Conservation (phyloP, 2,329 filamentous ascomycete genomes). For the Alternaria brassicicola region DNA sequence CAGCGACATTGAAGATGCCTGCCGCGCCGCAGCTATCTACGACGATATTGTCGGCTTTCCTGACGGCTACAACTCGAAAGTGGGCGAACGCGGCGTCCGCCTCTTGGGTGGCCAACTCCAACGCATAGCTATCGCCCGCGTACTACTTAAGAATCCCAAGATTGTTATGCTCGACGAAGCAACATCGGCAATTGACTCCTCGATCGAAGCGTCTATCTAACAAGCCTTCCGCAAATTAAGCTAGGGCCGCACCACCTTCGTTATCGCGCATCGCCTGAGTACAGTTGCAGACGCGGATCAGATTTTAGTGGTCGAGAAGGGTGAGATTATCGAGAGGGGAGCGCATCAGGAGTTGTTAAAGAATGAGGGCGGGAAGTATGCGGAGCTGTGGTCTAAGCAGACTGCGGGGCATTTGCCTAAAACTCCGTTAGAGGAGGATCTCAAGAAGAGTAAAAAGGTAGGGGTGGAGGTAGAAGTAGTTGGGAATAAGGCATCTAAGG, state of each 20-base stretch:
- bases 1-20: slow-evolving; percentile 65
- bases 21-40: slow-evolving; percentile 67
- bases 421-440: slow-evolving; percentile 21
- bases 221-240: slow-evolving; percentile 65
- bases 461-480: slow-evolving; percentile 6
- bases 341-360: slow-evolving; percentile 78
- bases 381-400: slow-evolving; percentile 88
- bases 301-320: slow-evolving; percentile 78
- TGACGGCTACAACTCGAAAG: slow-evolving; percentile 48
- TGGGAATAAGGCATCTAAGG: slow-evolving; percentile 34
- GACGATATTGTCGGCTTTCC: slow-evolving; percentile 67
- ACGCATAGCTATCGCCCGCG: slow-evolving; percentile 71
- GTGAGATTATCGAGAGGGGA: slow-evolving; percentile 76
- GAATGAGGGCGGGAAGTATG: slow-evolving; percentile 71
- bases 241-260: slow-evolving; percentile 68
- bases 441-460: slow-evolving; percentile 16
- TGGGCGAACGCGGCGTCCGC: slow-evolving; percentile 51
- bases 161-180: slow-evolving; percentile 87
- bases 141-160: slow-evolving; percentile 79
- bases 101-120: slow-evolving; percentile 71
- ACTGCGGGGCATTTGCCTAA: slow-evolving; percentile 49
- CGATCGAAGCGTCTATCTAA: slow-evolving; percentile 70
- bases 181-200: slow-evolving; percentile 83
- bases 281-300: slow-evolving; percentile 86
- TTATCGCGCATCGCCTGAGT: slow-evolving; percentile 79